Conservation (phyloP, 1,284 basidiomycete genomes). For the Caloboletus inedulis region DNA sequence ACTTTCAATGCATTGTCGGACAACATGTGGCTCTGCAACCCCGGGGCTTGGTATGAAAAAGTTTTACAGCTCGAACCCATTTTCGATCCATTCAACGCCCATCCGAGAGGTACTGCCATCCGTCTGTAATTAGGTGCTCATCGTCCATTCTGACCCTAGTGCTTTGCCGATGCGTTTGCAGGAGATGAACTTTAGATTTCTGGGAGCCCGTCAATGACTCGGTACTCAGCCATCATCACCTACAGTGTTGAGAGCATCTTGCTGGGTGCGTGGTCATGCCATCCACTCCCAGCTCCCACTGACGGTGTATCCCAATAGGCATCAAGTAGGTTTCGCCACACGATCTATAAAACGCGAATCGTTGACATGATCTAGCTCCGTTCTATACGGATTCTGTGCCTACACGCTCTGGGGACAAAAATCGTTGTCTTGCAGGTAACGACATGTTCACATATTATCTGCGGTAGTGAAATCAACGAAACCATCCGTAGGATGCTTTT, state of each 20-base stretch:
- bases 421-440: constrained; percentile 16
- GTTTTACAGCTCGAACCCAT: not conserved
- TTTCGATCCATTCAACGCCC: not conserved
- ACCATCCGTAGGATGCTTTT: constrained; percentile 9
- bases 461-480: not conserved
- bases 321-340: constrained; percentile 17
- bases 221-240: constrained; percentile 1
- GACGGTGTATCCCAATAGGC: constrained; percentile 8
- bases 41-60: not conserved
- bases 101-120: not conserved
- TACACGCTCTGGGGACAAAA: constrained; percentile 16
- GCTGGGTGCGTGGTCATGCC: constrained; percentile 14
- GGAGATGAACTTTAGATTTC: not conserved
- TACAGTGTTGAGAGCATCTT: constrained; percentile 15
- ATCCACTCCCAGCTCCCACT: not conserved
- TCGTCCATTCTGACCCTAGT: not conserved
- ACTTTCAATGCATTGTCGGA: not conserved
- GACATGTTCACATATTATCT: not conserved
- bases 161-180: not conserved
- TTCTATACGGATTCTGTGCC: constrained; percentile 22
- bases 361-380: constrained; percentile 12
- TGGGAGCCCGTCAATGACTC: not conserved
- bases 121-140: not conserved
- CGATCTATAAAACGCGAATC: not conserved
- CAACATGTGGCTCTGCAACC: not conserved